Percentiles rank a stretch among this genome's conserved stretches.
Conservation (phyloP, 1,284 basidiomycete genomes). For the Chalciporus sp. region DNA sequence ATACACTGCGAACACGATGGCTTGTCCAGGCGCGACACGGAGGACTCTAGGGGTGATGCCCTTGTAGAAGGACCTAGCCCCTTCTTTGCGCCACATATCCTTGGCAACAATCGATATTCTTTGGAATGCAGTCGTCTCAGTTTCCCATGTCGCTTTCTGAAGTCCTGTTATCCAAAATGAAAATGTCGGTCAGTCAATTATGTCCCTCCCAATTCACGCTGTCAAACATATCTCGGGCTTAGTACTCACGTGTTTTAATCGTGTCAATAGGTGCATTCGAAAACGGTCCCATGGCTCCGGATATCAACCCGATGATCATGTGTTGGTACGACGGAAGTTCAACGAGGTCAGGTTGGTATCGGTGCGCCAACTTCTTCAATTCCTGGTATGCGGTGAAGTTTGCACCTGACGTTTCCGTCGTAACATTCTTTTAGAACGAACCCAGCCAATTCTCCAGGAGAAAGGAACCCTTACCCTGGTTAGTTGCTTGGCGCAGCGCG, state of each 20-base stretch:
- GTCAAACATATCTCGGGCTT: neutral
- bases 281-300: slow-evolving; percentile 96
- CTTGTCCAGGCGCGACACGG: slow-evolving; percentile 94
- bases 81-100: slow-evolving; percentile 96
- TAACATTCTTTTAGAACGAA: neutral
- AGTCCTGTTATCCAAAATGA: slow-evolving; percentile 49
- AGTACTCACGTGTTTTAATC: slow-evolving; percentile 85
- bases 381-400: slow-evolving; percentile 99
- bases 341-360: slow-evolving; percentile 72
- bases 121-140: slow-evolving; percentile 77
- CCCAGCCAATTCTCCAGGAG: neutral
- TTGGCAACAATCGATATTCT: slow-evolving; percentile 80
- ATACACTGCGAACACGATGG: slow-evolving; percentile 90
- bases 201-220: slow-evolving; percentile 5
- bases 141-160: slow-evolving; percentile 82
- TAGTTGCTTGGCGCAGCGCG: slow-evolving; percentile 95
- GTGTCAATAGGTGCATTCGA: slow-evolving; percentile 98
- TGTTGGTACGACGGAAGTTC: slow-evolving; percentile 94
- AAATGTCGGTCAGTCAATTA: slow-evolving; percentile 7
- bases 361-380: slow-evolving; percentile 82
- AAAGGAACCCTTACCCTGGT: slow-evolving; percentile 71
- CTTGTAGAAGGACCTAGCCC: slow-evolving; percentile 90
- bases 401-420: slow-evolving; percentile 59
- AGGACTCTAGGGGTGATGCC: slow-evolving; percentile 97
- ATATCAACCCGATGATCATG: slow-evolving; percentile 92